Evolutionary conservation across 2,329 filamentous ascomycete genomes (phyloP).

Genomic region (Coniochaeta sp.): DNA sequence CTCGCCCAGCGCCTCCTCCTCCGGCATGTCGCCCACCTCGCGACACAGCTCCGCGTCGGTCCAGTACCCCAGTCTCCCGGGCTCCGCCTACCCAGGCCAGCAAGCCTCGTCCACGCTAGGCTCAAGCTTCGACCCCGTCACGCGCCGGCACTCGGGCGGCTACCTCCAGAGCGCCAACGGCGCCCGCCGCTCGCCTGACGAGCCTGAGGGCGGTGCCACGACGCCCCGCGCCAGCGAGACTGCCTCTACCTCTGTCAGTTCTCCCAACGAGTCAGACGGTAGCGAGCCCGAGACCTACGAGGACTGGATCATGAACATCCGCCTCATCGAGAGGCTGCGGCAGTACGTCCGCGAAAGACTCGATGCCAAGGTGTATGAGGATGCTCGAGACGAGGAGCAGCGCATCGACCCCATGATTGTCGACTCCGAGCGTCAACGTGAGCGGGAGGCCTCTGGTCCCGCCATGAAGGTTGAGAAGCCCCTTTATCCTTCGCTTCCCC

Average conservation of each 20-base stretch:
- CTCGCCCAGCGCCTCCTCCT: constrained; percentile 65
- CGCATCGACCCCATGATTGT: constrained; percentile 25
- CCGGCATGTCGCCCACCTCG: constrained; percentile 60
- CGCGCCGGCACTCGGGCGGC: constrained; percentile 58
- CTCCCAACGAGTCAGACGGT: constrained; percentile 50
- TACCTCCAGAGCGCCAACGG: constrained; percentile 55
- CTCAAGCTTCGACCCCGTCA: constrained; percentile 55
- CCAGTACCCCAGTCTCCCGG: constrained; percentile 69
- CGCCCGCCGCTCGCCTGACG: constrained; percentile 7
- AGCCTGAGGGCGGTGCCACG: constrained; percentile 13
- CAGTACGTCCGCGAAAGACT: constrained; percentile 51
- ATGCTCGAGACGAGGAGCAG: constrained; percentile 19
- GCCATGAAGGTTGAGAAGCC: constrained; percentile 17
- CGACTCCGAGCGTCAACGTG: constrained; percentile 14
- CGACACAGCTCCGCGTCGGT: constrained; percentile 54
- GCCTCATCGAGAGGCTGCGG: constrained; percentile 54
- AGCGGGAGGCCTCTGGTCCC: not conserved
- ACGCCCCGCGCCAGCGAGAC: constrained; percentile 26
- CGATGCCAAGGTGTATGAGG: constrained; percentile 46
- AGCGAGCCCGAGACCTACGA: constrained; percentile 55
- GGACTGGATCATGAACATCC: constrained; percentile 59
- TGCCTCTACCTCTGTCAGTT: constrained; percentile 37
- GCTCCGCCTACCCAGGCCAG: constrained; percentile 63
- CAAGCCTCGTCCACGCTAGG: constrained; percentile 66
- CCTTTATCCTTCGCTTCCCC: constrained; percentile 25